phyloP scores from a whole-genome alignment of 1,284 basidiomycete species.

The Tilletia caries region DNA sequence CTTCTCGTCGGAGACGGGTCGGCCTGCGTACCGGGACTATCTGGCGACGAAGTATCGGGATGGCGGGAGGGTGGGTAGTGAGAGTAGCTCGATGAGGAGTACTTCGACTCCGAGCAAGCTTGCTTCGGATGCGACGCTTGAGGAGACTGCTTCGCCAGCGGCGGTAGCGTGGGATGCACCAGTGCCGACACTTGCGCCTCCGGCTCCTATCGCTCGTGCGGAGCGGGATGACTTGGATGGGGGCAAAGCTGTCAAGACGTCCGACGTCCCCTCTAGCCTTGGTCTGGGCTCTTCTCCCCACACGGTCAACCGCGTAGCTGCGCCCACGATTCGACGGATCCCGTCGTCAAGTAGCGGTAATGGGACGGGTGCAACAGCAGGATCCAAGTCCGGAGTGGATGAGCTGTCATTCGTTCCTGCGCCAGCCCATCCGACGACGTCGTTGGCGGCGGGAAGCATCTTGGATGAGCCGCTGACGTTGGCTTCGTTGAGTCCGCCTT shows the following conservation, averaged over 20 bases:
- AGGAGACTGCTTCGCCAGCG: no score
- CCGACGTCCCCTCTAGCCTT: no score
- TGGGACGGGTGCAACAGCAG: no score
- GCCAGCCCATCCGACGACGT: no score
- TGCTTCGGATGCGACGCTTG: no score
- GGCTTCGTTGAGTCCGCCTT: no score
- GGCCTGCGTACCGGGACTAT: conserved; percentile 7
- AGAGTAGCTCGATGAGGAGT: background rate
- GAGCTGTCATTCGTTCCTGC: no score
- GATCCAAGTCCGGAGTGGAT: no score
- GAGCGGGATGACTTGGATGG: background rate
- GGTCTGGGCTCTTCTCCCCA: no score
- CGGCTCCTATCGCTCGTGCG: background rate
- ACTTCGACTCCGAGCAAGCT: background rate
- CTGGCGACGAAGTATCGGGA: background rate
- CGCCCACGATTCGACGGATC: background rate
- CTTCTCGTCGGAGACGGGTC: conserved; percentile 2
- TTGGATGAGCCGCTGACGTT: no score
- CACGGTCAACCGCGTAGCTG: background rate
- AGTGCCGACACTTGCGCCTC: background rate
- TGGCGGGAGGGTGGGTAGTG: background rate
- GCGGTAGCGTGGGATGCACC: background rate
- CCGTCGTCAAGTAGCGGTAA: background rate
- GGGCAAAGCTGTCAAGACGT: background rate
- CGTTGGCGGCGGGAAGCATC: no score